Percentiles rank a stretch among this genome's conserved stretches.
Evolutionary conservation across 75 land plant species (phyloP).

Genomic region (Selaginella moellendorffii): DNA sequence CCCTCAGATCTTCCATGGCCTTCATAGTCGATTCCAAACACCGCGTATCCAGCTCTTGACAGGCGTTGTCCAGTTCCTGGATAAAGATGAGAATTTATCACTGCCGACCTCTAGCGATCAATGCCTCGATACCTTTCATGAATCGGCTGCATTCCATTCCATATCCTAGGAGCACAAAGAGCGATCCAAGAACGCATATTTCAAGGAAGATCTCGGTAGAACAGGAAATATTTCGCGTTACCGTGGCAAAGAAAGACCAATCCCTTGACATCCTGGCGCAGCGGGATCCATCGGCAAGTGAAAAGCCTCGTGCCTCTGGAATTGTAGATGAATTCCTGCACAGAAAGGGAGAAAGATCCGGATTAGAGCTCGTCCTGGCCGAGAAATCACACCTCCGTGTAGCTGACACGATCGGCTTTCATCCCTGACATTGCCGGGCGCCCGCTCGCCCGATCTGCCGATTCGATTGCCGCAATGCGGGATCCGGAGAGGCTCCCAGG

Average conservation of each 20-base stretch:
- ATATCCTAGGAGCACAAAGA: conserved; percentile 25
- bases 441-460: no score
- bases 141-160: conserved; percentile 57
- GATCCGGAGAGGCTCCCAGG: no score
- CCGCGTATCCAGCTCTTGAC: conserved; percentile 6
- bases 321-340: neutral
- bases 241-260: conserved; percentile 57
- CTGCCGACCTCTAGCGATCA: neutral
- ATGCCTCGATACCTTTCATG: conserved; percentile 33
- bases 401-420: neutral
- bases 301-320: neutral
- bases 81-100: neutral
- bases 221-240: no score
- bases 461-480: no score
- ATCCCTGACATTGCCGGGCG: no score
- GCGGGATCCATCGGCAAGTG: neutral
- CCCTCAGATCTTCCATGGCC: conserved; percentile 6
- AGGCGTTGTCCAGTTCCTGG: neutral
- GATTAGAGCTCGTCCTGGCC: no score
- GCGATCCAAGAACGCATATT: neutral
- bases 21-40: conserved; percentile 7
- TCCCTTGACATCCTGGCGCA: conserved; percentile 24
- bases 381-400: neutral
- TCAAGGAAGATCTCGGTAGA: neutral
- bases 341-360: no score